phyloP scores from a whole-genome alignment of 2,329 filamentous ascomycete genomes.

The Bimuria novae-zelandiae region DNA sequence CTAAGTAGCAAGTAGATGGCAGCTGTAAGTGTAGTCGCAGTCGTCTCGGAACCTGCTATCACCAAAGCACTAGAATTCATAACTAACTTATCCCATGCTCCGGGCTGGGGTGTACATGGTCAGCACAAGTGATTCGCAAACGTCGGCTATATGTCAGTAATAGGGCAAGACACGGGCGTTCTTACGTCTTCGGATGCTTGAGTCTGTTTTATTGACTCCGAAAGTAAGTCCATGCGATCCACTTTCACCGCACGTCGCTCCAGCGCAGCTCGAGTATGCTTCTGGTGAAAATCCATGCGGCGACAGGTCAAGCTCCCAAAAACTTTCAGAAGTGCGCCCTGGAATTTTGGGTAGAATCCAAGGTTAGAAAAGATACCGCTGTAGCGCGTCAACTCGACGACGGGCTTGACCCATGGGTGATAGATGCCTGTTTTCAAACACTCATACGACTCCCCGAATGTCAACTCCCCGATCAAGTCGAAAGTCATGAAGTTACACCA shows the following conservation, averaged over 20 bases:
- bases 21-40: neutral
- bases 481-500: neutral
- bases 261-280: neutral
- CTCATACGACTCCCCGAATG: neutral
- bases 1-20: neutral
- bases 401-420: neutral
- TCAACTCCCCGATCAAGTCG: neutral
- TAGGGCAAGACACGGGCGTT: neutral
- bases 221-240: neutral
- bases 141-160: neutral
- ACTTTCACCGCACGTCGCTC: neutral
- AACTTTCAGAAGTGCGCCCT: neutral
- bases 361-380: neutral
- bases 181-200: neutral
- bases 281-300: neutral
- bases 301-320: neutral
- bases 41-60: neutral
- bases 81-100: neutral
- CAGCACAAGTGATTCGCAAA: neutral
- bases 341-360: neutral
- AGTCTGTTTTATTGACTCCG: neutral
- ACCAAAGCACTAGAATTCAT: neutral
- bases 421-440: neutral
- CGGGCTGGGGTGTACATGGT: neutral
- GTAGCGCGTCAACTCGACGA: neutral